These are phyloP conservation scores for Hymenoscyphus fructigenus DNA, from an alignment of 2,329 filamentous ascomycete genomes.

Conservation along the genomic window DNA sequence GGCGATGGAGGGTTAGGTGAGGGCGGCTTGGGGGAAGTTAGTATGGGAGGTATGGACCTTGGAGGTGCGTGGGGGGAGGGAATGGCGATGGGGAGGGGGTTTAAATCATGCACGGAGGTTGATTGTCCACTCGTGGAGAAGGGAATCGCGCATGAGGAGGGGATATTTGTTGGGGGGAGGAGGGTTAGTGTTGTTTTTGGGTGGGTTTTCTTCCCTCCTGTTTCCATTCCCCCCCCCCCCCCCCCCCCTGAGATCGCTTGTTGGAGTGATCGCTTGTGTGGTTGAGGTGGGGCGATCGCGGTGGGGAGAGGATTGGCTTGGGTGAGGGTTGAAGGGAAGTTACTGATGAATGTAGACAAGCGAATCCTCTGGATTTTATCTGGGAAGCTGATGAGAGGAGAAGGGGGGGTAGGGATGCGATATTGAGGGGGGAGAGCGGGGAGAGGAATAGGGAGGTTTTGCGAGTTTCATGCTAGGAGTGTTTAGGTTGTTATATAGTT, in stretches of 20 bases:
- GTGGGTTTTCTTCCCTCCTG: background rate
- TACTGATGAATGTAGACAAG: slow-evolving; percentile 4
- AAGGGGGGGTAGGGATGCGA: slow-evolving; percentile 11
- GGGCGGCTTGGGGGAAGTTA: background rate
- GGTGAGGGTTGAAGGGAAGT: no score
- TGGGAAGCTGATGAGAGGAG: slow-evolving; percentile 14
- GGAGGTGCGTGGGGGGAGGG: background rate
- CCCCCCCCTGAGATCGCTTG: background rate
- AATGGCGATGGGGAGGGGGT: background rate
- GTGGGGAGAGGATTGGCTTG: no score
- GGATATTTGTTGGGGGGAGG: background rate
- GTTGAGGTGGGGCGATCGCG: background rate
- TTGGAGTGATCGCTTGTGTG: background rate
- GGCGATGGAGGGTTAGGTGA: background rate
- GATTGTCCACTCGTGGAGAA: background rate
- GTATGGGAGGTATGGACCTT: background rate
- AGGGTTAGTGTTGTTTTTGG: background rate
- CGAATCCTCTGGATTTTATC: slow-evolving; percentile 16
- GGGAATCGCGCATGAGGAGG: background rate
- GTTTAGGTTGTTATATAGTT: background rate
- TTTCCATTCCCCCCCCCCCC: background rate
- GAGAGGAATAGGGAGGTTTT: slow-evolving; percentile 15
- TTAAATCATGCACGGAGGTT: background rate
- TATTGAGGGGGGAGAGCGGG: slow-evolving; percentile 15
- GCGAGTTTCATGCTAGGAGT: slow-evolving; percentile 16